phyloP scores from a whole-genome alignment of 805 yeast species.

The Ogataea pignaliae region DNA sequence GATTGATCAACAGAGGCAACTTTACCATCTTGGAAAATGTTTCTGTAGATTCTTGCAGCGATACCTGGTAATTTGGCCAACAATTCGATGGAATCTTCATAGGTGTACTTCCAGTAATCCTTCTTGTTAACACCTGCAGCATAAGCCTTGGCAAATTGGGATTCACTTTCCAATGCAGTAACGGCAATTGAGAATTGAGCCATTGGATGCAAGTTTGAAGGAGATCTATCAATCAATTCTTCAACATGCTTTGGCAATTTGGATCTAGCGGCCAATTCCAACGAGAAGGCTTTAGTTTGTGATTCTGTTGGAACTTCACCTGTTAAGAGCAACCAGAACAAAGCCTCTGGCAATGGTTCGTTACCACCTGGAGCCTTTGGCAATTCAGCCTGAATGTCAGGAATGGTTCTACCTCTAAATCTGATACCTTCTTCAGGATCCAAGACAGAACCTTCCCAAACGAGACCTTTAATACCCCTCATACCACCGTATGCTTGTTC shows the following conservation, averaged over 20 bases:
- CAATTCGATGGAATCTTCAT: constrained; percentile 74
- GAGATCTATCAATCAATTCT: constrained; percentile 68
- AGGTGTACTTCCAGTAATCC: constrained; percentile 81
- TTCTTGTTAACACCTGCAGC: constrained; percentile 78
- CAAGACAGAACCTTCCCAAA: constrained; percentile 85
- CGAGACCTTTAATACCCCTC: constrained; percentile 83
- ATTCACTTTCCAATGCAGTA: constrained; percentile 76
- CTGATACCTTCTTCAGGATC: constrained; percentile 85
- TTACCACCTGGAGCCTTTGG: constrained; percentile 71
- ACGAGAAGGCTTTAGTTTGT: constrained; percentile 67
- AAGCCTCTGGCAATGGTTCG: constrained; percentile 70
- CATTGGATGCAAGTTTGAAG: constrained; percentile 80
- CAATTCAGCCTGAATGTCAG: constrained; percentile 66
- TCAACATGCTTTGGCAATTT: constrained; percentile 74
- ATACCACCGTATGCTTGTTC: constrained; percentile 89
- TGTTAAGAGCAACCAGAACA: constrained; percentile 77
- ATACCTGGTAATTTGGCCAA: constrained; percentile 79
- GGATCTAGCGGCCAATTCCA: constrained; percentile 75
- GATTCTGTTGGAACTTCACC: constrained; percentile 76
- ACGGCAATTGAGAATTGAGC: constrained; percentile 84
- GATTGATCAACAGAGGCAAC: constrained; percentile 44
- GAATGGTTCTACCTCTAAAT: constrained; percentile 80
- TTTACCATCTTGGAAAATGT: constrained; percentile 79
- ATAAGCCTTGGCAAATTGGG: constrained; percentile 80
- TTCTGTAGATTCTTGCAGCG: constrained; percentile 81